Base-by-base conservation (phyloP, 1,284 basidiomycete genomes). In the Prillingera fragicola region DNA sequence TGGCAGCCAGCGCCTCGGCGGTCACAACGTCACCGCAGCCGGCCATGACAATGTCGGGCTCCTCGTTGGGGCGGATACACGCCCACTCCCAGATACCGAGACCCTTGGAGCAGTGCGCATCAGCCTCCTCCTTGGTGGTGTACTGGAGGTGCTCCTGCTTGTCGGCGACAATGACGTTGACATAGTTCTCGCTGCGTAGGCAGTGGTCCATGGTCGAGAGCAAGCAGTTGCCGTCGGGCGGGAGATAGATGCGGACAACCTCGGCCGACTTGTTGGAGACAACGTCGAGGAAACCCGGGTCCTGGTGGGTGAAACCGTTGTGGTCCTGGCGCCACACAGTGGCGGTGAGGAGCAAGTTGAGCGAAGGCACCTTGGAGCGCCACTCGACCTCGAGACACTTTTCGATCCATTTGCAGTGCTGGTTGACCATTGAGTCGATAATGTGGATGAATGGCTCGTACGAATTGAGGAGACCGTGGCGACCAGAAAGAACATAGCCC, bases 161-260 rank as follows among this genome's bases (percentile, higher is more conserved):
- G 63, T 82, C 84, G 26, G 85, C 87, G 27, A 90, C 86, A 75
- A 92, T 84, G 22, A 70, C 55, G 51, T 60, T 69, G 63, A 69
- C 33, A 66, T 58, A 89, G 70, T 88, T 84, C 74, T 84, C 86
- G 23, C 85, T 81, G 36, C 83, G 73, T 52, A 92, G 67, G 57
- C 85, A 88, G 69, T 92, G 89, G 4, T 83, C 79, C 45, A 90
- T 76, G 18, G 72, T 73, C 32, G 82, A 84, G 46, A 90, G 71
- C 70, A 84, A 82, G 57, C 84, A 85, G 69, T 92, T 91, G 26
- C 84, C 83, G 63, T 92, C 89, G n/a, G 87, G 85, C 0, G 89
- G 87, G 26, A 92, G 75, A 67, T 91, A 92, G 29, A 92, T 84
- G 13, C 89, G 79, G 1, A 84, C 84, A 37, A 83, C 75, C 29